Evolutionary conservation across 164 flowering plant species (phyloP).

Genomic region (Tetracentron sinense): DNA sequence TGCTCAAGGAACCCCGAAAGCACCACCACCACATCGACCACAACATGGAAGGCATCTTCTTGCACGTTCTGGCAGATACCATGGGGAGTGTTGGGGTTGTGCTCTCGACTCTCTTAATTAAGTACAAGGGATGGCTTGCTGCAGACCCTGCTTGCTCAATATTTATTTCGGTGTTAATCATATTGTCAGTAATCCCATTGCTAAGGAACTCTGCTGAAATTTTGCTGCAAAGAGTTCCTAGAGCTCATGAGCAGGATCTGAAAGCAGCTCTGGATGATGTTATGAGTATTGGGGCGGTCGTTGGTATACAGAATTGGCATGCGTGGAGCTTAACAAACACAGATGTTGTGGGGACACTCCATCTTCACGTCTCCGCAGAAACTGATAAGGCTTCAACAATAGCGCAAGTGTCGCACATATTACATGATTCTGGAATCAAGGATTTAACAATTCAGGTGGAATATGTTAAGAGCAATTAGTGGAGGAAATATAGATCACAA

Average conservation of each 20-base stretch:
- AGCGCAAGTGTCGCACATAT: constrained; percentile 31
- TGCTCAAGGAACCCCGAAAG: no score
- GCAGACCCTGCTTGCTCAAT: constrained; percentile 94
- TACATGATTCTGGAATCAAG: constrained; percentile 50
- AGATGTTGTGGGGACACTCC: constrained; percentile 62
- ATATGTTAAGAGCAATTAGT: constrained; percentile 19
- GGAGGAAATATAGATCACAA: background rate
- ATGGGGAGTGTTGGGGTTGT: constrained; percentile 76
- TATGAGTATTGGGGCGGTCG: constrained; percentile 39
- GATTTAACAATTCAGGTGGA: constrained; percentile 66
- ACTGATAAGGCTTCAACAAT: constrained; percentile 36
- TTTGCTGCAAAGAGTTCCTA: constrained; percentile 64
- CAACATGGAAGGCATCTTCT: no score
- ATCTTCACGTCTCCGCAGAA: constrained; percentile 49
- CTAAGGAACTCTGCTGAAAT: constrained; percentile 69
- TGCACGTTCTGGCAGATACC: no score
- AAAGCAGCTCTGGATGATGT: constrained; percentile 36
- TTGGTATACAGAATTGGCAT: constrained; percentile 34
- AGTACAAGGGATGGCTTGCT: constrained; percentile 92
- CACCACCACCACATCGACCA: no score
- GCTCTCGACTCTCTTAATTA: constrained; percentile 79
- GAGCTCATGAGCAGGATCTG: constrained; percentile 44
- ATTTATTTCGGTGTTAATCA: constrained; percentile 69
- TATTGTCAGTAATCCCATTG: constrained; percentile 59
- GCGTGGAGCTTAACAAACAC: constrained; percentile 60